A percentile compares a stretch with the other conserved stretches of the same genome.
Evolutionary conservation across 495 filamentous ascomycete genomes (phyloP).

Genomic region (Clohesyomyces aquaticus): DNA sequence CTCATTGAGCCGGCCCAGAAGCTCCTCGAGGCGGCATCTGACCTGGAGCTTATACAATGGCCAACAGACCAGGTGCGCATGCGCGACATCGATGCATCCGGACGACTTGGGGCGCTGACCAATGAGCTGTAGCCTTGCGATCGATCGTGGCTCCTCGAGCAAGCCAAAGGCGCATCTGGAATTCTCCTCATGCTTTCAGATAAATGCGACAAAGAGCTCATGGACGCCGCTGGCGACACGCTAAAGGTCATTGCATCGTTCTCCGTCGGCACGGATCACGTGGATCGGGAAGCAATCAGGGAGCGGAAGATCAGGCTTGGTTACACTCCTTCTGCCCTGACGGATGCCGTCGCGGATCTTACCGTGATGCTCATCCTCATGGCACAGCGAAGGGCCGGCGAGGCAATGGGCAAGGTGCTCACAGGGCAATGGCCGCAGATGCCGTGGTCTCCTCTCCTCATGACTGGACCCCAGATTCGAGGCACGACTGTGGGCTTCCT

Average conservation of each 20-base stretch:
- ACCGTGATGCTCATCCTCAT: slow-evolving; percentile 33
- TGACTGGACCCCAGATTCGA: slow-evolving; percentile 32
- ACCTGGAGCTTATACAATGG: slow-evolving; percentile 31
- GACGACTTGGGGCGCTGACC: slow-evolving; percentile 1
- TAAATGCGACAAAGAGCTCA: slow-evolving; percentile 30
- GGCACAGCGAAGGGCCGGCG: slow-evolving; percentile 30
- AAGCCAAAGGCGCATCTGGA: slow-evolving; percentile 22
- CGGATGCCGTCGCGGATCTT: slow-evolving; percentile 32
- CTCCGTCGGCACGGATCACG: slow-evolving; percentile 35
- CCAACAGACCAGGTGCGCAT: slow-evolving; percentile 14
- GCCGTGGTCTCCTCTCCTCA: slow-evolving; percentile 30
- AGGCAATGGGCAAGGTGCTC: slow-evolving; percentile 27
- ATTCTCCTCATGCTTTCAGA: slow-evolving; percentile 33
- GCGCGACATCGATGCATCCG: not conserved
- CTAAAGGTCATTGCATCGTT: slow-evolving; percentile 34
- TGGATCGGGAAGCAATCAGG: slow-evolving; percentile 19
- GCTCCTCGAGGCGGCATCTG: slow-evolving; percentile 6
- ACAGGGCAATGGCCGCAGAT: slow-evolving; percentile 35
- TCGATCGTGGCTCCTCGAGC: slow-evolving; percentile 26
- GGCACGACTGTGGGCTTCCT: slow-evolving; percentile 28
- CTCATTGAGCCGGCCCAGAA: slow-evolving; percentile 23
- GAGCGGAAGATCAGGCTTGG: slow-evolving; percentile 28
- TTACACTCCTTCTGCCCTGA: slow-evolving; percentile 30
- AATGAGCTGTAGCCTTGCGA: slow-evolving; percentile 21
- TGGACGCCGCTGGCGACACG: slow-evolving; percentile 10